Percentiles rank a stretch among this genome's conserved stretches.
phyloP scores from a whole-genome alignment of 441 rosid genomes.

The Melastoma candidum region DNA sequence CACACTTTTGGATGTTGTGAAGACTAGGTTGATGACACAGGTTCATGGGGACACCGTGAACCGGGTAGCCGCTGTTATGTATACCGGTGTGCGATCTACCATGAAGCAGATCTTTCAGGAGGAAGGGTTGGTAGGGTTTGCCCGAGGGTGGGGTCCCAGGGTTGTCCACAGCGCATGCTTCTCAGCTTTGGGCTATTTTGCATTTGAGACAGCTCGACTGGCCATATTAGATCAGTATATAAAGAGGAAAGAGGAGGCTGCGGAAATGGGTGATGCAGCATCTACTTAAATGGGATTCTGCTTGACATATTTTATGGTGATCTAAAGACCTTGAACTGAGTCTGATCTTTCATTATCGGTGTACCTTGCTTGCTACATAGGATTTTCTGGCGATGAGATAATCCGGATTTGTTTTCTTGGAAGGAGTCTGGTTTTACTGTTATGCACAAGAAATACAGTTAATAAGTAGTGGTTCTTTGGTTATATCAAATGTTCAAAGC shows the following conservation, averaged over 20 bases:
- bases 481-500: no score
- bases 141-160: conserved; percentile 78
- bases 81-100: conserved; percentile 44
- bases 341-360: no score
- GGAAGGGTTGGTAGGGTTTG: conserved; percentile 86
- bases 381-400: no score
- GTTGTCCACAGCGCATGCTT: conserved; percentile 92
- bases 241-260: conserved; percentile 51
- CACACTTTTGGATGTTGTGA: conserved; percentile 81
- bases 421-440: no score
- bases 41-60: conserved; percentile 36
- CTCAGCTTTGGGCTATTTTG: conserved; percentile 83
- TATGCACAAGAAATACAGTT: no score
- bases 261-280: conserved; percentile 23
- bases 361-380: no score
- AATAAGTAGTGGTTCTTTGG: no score
- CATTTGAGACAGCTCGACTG: conserved; percentile 89
- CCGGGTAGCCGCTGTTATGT: conserved; percentile 51
- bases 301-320: background rate
- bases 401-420: no score
- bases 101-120: conserved; percentile 81
- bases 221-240: conserved; percentile 60
- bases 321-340: no score
- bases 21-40: conserved; percentile 95
- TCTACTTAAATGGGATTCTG: conserved; percentile 16